These are phyloP conservation scores for Puya raimondii DNA, from an alignment of 176 grass and related monocot species.

Conservation along the genomic window DNA sequence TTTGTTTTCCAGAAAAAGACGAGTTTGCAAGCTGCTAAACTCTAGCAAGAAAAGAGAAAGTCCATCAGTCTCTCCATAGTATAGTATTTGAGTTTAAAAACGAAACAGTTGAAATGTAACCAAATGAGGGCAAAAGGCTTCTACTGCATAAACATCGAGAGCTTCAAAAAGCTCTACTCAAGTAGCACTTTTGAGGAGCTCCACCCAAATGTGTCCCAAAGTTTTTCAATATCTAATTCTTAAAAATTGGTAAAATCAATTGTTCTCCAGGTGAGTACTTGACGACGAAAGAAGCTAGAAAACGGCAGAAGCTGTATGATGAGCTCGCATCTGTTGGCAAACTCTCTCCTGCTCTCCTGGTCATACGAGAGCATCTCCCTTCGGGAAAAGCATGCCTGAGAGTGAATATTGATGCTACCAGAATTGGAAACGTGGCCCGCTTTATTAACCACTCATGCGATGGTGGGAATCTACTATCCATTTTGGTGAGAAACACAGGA, in stretches of 20 bases:
- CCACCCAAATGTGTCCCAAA: not conserved
- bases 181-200: not conserved
- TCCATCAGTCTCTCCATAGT: too few relatives aligned
- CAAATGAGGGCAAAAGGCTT: too few relatives aligned
- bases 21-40: too few relatives aligned
- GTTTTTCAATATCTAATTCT: not conserved
- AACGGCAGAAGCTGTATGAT: slow-evolving; percentile 51
- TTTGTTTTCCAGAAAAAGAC: too few relatives aligned
- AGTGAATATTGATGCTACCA: slow-evolving; percentile 78
- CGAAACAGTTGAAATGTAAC: too few relatives aligned
- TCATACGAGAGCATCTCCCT: slow-evolving; percentile 79
- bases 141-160: too few relatives aligned
- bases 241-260: not conserved
- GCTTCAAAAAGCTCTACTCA: too few relatives aligned
- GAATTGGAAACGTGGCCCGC: slow-evolving; percentile 61
- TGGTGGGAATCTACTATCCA: slow-evolving; percentile 61
- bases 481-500: slow-evolving; percentile 60
- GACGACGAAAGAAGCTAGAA: slow-evolving; percentile 58
- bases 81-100: too few relatives aligned
- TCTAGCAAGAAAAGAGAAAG: too few relatives aligned
- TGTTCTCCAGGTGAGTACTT: slow-evolving; percentile 57
- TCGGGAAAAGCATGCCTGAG: slow-evolving; percentile 72
- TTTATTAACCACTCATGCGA: slow-evolving; percentile 98
- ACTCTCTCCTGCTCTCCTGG: slow-evolving; percentile 58
- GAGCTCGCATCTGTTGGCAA: slow-evolving; percentile 47